Base-by-base conservation (phyloP, 176 grass and related monocot species). In the Olyra latifolia region DNA sequence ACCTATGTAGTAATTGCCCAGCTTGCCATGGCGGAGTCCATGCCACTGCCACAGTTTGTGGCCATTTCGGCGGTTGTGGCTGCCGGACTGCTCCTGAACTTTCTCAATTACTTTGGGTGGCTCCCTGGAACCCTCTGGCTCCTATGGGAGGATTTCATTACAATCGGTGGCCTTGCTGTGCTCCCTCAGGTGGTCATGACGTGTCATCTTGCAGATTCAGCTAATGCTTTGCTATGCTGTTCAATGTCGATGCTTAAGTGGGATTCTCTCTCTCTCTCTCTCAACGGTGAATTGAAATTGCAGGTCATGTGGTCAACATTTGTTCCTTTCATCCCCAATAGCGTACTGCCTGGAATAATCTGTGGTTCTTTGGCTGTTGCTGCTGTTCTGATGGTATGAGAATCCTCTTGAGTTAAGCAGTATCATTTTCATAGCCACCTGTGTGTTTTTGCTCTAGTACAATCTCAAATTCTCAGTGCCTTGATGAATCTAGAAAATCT, bases 231-330 rank as follows among this genome's bases (percentile, higher is more conserved):
- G 25, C 25, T 28, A 3, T 64, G 20, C 6, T 19, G 28, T 28
- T 15, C 6, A 24, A 8, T 58, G 40, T 24, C 38, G 2, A 58
- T 72, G 10, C 16, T 3, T 61, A 60, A 45, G 5, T 82, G 17
- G 47, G 61, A 11, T 71, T 56, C 11, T 56, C 11, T 23, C 24
- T 10, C 6, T 32, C 8, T 46, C n/a, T 47, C n/a, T 62, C 57
- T 85, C 56, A 55, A 7, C 53, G 16, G 28, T 72, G 57, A 61
- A 62, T 8, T 85, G 43, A 44, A 62, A 73, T 41, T 77, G 78
- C 85, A 95, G 92, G 96, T 99, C 52, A 99, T 99, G 96, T 95
- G 96, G 96, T 95, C 90, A 28, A 99, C 96, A 42, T 99, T 99
- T 87, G 90, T 99, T 29, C 92, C 92, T n/a, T 88, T 91, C 57